Evolutionary conservation across 306 rosid genomes (phyloP).

Genomic region (Cajanus cajan): DNA sequence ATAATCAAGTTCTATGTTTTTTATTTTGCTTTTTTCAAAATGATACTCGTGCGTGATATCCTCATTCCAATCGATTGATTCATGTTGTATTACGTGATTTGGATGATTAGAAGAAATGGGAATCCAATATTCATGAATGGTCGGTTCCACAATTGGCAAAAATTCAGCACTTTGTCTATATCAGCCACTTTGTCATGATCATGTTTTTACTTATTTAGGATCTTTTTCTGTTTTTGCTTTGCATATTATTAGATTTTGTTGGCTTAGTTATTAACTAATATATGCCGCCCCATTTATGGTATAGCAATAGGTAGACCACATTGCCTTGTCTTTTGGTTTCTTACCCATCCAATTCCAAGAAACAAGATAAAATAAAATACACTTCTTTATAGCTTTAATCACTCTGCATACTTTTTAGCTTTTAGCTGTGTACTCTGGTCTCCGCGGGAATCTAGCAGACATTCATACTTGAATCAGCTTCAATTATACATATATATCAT

Average conservation of each 20-base stretch:
- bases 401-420: background rate
- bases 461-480: background rate
- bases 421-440: background rate
- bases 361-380: background rate
- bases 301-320: background rate
- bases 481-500: too few relatives aligned
- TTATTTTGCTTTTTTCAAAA: background rate
- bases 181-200: background rate
- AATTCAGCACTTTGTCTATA: background rate
- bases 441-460: background rate
- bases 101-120: background rate
- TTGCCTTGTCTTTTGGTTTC: conserved; percentile 26
- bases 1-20: too few relatives aligned
- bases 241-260: background rate
- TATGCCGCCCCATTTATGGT: conserved; percentile 16
- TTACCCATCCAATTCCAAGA: background rate
- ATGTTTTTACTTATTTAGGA: too few relatives aligned
- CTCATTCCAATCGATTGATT: background rate
- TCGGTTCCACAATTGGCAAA: conserved; percentile 12
- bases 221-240: background rate
- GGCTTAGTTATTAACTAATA: conserved; percentile 13
- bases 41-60: background rate
- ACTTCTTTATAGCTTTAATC: background rate
- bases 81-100: too few relatives aligned
- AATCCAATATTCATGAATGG: background rate